Base-by-base conservation (phyloP, 2,329 filamentous ascomycete genomes). In the Apiospora koreana region DNA sequence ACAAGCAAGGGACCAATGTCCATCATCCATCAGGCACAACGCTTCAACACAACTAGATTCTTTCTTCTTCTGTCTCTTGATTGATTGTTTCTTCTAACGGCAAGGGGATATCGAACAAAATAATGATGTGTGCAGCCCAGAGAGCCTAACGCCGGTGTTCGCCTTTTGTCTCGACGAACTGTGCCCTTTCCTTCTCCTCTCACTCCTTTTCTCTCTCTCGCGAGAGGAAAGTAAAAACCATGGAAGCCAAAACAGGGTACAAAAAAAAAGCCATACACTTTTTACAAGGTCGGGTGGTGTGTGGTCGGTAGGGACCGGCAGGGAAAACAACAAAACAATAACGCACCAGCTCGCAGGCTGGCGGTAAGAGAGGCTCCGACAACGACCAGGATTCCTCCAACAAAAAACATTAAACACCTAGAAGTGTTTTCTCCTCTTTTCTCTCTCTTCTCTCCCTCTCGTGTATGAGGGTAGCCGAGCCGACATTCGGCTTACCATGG, bases 101-200 rank as follows among this genome's bases (percentile, higher is more conserved):
- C 41, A 69, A 66, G 73, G 72, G 73, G 73, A 74, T 74, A 74
- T 73, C 70, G 67, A 71, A 66, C 72, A 72, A 72, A 68, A 73
- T 66, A 50, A 72, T 62, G 31, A 62, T 62, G 54, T 62, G 54
- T 62, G 31, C 54, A 62, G 54, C 31, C 54, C 54, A 38, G 31
- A 54, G 48, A 62, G 54, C 54, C 54, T 38, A 38, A 62, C 54
- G 54, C 54, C 54, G 54, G 54, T 62, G 54, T 62, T 38, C 54
- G 54, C 54, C 25, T 62, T 38, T 62, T 38, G n/a, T 35, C 28
- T 54, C 54, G 10, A 38, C 54, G 54, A 38, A 62, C 31, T 38
- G 54, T 38, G 54, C 54, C 54, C 18, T 35, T 62, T n/a, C 31
- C 21, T 38, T 38, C 54, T 38, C 31, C 31, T 38, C 28, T 41